These are phyloP conservation scores for Fusarium palustre DNA, from an alignment of 2,329 filamentous ascomycete genomes.

Conservation along the genomic window DNA sequence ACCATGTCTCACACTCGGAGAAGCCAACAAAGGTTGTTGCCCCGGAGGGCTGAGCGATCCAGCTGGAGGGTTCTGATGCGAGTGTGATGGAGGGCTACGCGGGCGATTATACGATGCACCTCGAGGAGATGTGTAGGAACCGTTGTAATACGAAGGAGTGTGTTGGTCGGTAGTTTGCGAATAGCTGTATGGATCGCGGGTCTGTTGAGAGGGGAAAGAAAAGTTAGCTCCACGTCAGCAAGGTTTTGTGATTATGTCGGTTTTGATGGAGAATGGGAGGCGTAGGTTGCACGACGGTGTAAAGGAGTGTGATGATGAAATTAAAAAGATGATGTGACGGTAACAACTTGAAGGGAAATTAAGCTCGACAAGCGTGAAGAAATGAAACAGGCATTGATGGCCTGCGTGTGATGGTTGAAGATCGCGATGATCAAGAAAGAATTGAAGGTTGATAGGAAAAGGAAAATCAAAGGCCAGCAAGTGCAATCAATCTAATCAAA, in stretches of 20 bases:
- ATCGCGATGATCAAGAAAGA: conserved; percentile 23
- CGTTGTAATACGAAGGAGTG: conserved; percentile 61
- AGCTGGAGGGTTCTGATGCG: conserved; percentile 59
- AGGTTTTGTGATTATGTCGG: conserved; percentile 30
- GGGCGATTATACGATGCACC: conserved; percentile 57
- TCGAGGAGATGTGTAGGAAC: conserved; percentile 62
- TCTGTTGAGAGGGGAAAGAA: conserved; percentile 51
- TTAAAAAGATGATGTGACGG: conserved; percentile 37
- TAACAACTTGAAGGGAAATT: conserved; percentile 25
- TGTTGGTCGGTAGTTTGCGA: conserved; percentile 58
- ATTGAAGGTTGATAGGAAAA: conserved; percentile 30
- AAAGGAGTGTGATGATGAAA: conserved; percentile 40
- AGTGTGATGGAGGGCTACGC: conserved; percentile 64
- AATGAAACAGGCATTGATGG: conserved; percentile 44
- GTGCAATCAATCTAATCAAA: conserved; percentile 39
- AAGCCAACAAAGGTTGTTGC: conserved; percentile 58
- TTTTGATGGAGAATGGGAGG: conserved; percentile 28
- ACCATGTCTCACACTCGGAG: conserved; percentile 62
- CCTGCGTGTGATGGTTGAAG: conserved; percentile 27
- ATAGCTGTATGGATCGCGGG: conserved; percentile 65
- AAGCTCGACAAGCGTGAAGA: conserved; percentile 16
- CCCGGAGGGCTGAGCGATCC: conserved; percentile 59
- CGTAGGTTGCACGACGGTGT: conserved; percentile 29
- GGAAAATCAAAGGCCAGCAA: conserved; percentile 38
- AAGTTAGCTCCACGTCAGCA: conserved; percentile 48